Evolutionary conservation across 2,329 filamentous ascomycete species (phyloP), one percentile per base, ranked within the genome.

Genomic region (Aspergillaceae sp.): DNA sequence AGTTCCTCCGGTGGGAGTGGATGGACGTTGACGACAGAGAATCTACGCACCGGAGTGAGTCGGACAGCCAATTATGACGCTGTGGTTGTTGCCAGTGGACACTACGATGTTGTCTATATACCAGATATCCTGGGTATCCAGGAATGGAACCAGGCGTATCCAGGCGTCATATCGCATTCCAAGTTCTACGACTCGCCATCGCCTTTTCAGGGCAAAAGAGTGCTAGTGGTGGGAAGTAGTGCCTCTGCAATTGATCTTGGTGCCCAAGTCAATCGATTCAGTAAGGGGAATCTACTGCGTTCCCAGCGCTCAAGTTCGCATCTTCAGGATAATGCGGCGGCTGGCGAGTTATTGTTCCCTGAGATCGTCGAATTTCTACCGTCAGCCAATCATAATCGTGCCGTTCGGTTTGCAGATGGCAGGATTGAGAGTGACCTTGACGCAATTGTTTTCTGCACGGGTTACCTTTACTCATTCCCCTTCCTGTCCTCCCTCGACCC

Each of bases 221-320:
- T 92, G 7, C 66, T 96, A 4, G 76, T 96, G 0, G 81, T 96
- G 0, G 91, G 91, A 7, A 92, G 87, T 57, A 84, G 84, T 0
- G 85, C 89, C 0, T 94, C 87, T 0, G 91, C 88, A 0, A 69
- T 88, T 10, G 91, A 97, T 59, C 87, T 97, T 56, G 83, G 84
- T 10, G 69, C 74, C 2, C 91, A 96, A 62, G 84, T 96, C 55
- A 78, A 75, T 42, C 60, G 70, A 4, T 73, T 81, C 33, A 82
- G 80, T 59, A 66, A 71, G 51, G 67, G 68, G 2, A 82, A 80
- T 7, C 66, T 92, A 1, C 67, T 91, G n/a, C 52, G 87, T 73
- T 69, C 85, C 69, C 56, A 78, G 66, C 63, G 76, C 69, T 66
- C 72, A 59, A 58, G 76, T 68, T 74, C 74, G 0, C 69, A 69